A percentile compares a stretch with the other conserved stretches of the same genome.
Conservation (phyloP, 2,329 filamentous ascomycete species). For the Stachybotrys elegans region DNA sequence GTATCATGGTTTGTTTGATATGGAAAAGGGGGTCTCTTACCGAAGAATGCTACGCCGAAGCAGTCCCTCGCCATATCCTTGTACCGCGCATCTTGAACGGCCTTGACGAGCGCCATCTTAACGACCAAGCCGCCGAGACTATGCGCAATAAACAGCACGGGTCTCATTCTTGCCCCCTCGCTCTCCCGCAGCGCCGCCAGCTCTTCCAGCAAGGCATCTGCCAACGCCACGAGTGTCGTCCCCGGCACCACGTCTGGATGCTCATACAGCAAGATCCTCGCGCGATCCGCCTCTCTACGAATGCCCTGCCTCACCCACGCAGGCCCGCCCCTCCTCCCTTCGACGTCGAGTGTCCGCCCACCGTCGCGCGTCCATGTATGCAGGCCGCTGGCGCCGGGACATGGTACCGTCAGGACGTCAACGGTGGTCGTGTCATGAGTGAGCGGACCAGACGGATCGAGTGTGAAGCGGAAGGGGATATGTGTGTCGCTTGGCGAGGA, state of each 20-base stretch:
- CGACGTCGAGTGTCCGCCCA: constrained; percentile 28
- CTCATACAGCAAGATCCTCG: constrained; percentile 46
- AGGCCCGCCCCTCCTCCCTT: constrained; percentile 21
- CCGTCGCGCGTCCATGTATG: constrained; percentile 49
- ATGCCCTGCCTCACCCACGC: constrained; percentile 51
- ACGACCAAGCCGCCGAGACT: constrained; percentile 57
- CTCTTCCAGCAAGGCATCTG: constrained; percentile 41
- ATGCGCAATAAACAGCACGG: constrained; percentile 56
- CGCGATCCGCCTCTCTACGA: constrained; percentile 39
- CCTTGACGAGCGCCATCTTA: constrained; percentile 50
- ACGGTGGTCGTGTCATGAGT: constrained; percentile 48
- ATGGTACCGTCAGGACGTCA: constrained; percentile 49
- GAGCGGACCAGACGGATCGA: constrained; percentile 28
- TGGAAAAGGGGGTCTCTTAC: constrained; percentile 30
- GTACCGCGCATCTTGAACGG: constrained; percentile 30
- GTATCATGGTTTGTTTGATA: no score
- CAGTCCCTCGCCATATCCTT: constrained; percentile 48
- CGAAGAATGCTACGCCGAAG: constrained; percentile 56
- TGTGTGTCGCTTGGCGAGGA: no score
- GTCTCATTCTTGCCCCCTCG: constrained; percentile 34
- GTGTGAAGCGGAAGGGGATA: constrained; percentile 19
- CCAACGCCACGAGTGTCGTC: constrained; percentile 37
- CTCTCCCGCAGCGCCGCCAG: constrained; percentile 28
- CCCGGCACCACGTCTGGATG: constrained; percentile 38
- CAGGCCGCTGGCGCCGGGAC: constrained; percentile 46